These are phyloP conservation scores for Saccharomycopsis malanga DNA, from an alignment of 805 yeast species.

Conservation along the genomic window DNA sequence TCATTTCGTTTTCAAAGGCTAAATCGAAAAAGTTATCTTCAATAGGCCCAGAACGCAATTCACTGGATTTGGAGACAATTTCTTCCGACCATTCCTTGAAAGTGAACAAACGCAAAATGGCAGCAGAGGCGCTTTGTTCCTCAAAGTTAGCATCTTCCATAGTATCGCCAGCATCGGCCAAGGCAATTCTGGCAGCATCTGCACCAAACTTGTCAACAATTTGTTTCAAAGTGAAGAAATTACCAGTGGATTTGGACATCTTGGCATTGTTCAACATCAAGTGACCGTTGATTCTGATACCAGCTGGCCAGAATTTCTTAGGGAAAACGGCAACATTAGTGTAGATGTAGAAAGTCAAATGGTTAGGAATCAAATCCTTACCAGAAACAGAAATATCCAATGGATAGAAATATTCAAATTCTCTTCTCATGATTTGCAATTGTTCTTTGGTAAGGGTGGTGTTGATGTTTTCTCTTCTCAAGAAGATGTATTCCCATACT, in stretches of 20 bases:
- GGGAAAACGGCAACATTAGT: slow-evolving; percentile 91
- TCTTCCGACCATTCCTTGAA: slow-evolving; percentile 96
- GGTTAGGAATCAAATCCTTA: slow-evolving; percentile 95
- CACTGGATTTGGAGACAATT: slow-evolving; percentile 42
- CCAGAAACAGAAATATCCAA: slow-evolving; percentile 89
- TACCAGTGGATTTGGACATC: slow-evolving; percentile 98
- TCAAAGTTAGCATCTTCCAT: slow-evolving; percentile 98
- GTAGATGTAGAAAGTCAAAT: slow-evolving; percentile 91
- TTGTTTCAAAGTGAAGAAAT: slow-evolving; percentile 85
- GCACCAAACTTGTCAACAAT: slow-evolving; percentile 88
- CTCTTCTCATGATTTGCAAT: slow-evolving; percentile 74
- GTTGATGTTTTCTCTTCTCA: slow-evolving; percentile 53
- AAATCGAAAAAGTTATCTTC: slow-evolving; percentile 65
- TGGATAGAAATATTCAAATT: slow-evolving; percentile 95
- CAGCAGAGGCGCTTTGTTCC: slow-evolving; percentile 94
- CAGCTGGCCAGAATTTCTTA: slow-evolving; percentile 84
- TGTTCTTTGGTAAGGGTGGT: slow-evolving; percentile 58
- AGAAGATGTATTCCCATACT: slow-evolving; percentile 86
- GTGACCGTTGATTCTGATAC: slow-evolving; percentile 94
- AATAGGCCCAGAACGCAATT: slow-evolving; percentile 47
- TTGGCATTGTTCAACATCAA: slow-evolving; percentile 90
- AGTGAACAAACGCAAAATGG: slow-evolving; percentile 85
- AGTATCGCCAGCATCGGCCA: slow-evolving; percentile 98
- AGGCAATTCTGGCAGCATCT: slow-evolving; percentile 93
- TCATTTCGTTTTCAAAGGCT: slow-evolving; percentile 93